Conservation (phyloP, 805 yeast genomes). For the Priceomyces melissophilus region DNA sequence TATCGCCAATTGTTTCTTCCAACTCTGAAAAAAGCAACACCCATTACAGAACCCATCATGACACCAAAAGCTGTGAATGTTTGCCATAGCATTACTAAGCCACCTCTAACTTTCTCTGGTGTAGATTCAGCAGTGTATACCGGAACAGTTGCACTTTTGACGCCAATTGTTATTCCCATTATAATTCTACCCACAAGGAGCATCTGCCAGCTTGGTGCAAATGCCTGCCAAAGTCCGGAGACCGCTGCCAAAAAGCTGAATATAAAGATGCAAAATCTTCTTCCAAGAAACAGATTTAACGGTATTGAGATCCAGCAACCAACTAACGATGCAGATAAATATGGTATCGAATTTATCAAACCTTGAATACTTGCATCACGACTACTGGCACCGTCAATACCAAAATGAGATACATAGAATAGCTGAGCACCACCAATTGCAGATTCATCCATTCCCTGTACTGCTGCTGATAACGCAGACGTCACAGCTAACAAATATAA, state of each 20-base stretch:
- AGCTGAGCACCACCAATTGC: slow-evolving; percentile 15
- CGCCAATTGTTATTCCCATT: slow-evolving; percentile 14
- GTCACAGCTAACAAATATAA: slow-evolving; percentile 3
- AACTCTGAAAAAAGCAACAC: slow-evolving; percentile 8
- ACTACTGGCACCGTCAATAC: slow-evolving; percentile 1
- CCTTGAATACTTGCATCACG: slow-evolving; percentile 12
- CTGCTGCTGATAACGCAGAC: slow-evolving; percentile 4
- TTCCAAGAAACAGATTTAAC: slow-evolving; percentile 9
- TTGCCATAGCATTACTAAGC: slow-evolving; percentile 11
- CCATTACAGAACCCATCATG: slow-evolving; percentile 13
- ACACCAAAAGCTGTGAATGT: slow-evolving; percentile 15
- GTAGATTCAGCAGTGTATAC: slow-evolving; percentile 11
- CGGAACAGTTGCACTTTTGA: slow-evolving; percentile 13
- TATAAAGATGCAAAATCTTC: slow-evolving; percentile 10
- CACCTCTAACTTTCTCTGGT: slow-evolving; percentile 13
- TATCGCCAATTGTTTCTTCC: slow-evolving; percentile 11
- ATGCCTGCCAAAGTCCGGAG: slow-evolving; percentile 14
- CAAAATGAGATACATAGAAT: slow-evolving; percentile 5
- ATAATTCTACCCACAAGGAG: slow-evolving; percentile 12
- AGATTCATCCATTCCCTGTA: slow-evolving; percentile 15
- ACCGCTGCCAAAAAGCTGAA: slow-evolving; percentile 9
- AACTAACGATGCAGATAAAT: slow-evolving; percentile 9
- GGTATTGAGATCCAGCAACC: slow-evolving; percentile 9
- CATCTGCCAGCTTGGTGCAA: slow-evolving; percentile 6
- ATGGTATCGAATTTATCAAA: slow-evolving; percentile 7